phyloP scores from a whole-genome alignment of 208 protist genomes.

The Zelonia costaricensis region DNA sequence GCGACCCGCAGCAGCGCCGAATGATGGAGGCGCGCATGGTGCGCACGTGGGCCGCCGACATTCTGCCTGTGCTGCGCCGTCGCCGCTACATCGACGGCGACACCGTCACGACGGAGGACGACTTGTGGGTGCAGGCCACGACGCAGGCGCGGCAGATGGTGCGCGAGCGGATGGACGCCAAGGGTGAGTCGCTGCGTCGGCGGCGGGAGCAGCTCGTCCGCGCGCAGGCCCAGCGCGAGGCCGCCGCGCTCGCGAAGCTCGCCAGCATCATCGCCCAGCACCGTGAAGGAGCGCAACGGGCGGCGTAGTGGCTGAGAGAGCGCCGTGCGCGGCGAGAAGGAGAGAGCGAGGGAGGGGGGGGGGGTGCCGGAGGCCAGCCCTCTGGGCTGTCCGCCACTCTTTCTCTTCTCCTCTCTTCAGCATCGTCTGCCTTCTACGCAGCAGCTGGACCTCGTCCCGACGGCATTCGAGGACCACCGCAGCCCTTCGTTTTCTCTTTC shows the following conservation, averaged over 20 bases:
- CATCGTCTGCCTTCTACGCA: not conserved
- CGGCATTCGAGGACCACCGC: no score
- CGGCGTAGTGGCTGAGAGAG: no score
- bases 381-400: no score
- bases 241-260: slow-evolving; percentile 70
- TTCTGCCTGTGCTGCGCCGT: slow-evolving; percentile 64
- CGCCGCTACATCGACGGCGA: slow-evolving; percentile 44
- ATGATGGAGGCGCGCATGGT: slow-evolving; percentile 61
- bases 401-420: slow-evolving; percentile 10
- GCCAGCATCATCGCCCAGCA: slow-evolving; percentile 70
- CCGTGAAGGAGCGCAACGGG: slow-evolving; percentile 1
- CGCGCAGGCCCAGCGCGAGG: slow-evolving; percentile 58
- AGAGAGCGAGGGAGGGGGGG: no score
- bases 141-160: slow-evolving; percentile 53
- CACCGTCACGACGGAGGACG: slow-evolving; percentile 30
- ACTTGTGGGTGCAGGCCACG: slow-evolving; percentile 56
- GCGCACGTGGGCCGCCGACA: slow-evolving; percentile 42
- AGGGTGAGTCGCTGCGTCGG: slow-evolving; percentile 26
- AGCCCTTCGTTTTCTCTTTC: not conserved
- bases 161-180: slow-evolving; percentile 44
- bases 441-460: no score
- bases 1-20: slow-evolving; percentile 27
- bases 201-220: slow-evolving; percentile 47
- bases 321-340: no score
- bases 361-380: no score